phyloP scores from a whole-genome alignment of 306 rosid species.

The Castanea mollissima region DNA sequence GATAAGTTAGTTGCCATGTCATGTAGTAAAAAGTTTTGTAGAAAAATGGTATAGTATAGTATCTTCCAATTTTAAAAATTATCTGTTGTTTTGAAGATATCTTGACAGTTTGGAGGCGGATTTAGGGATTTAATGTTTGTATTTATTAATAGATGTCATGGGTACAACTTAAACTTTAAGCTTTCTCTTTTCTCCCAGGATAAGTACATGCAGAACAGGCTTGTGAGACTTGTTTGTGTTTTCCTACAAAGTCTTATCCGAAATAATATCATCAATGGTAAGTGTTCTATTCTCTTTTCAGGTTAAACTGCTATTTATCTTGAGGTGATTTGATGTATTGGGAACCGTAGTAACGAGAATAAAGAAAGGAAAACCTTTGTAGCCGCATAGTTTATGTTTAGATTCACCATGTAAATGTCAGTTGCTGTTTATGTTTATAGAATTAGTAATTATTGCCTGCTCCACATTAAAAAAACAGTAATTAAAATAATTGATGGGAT shows the following conservation, averaged over 20 bases:
- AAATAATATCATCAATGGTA: constrained; percentile 89
- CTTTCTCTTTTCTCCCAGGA: constrained; percentile 52
- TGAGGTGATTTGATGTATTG: constrained; percentile 1
- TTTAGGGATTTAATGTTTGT: not conserved
- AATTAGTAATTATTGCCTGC: not conserved
- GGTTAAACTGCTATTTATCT: not conserved
- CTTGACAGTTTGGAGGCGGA: not conserved
- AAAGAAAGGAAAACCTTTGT: no score
- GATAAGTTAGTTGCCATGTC: not conserved
- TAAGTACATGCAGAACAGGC: constrained; percentile 99
- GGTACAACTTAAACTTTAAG: constrained; percentile 7
- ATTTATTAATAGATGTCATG: not conserved
- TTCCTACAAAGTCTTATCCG: constrained; percentile 97
- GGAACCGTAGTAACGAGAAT: no score
- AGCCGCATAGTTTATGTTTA: no score
- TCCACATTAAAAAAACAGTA: not conserved
- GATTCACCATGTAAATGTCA: not conserved
- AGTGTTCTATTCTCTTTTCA: constrained; percentile 30
- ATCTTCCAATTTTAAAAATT: not conserved
- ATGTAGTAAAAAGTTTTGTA: not conserved
- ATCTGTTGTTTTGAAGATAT: not conserved
- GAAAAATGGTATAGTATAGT: not conserved
- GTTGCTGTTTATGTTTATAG: not conserved
- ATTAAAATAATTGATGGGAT: not conserved
- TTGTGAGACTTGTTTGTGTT: constrained; percentile 95